A percentile compares a stretch with the other conserved stretches of the same genome.
phyloP scores from a whole-genome alignment of 1,284 basidiomycete genomes.

The Waitea zeae region DNA sequence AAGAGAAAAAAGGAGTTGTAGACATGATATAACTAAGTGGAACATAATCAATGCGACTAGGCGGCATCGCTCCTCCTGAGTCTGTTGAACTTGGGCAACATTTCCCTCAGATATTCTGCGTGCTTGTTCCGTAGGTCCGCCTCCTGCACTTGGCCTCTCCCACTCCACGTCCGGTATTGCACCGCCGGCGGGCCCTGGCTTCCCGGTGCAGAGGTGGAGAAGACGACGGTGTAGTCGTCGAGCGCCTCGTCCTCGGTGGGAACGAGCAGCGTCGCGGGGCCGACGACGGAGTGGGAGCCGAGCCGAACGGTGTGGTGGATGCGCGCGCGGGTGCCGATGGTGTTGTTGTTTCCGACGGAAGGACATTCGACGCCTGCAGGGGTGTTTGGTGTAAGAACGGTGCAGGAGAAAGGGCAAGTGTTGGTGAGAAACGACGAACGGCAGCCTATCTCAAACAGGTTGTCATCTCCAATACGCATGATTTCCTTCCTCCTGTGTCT shows the following conservation, averaged over 20 bases:
- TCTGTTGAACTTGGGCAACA: conserved; percentile 78
- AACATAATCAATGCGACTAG: no score
- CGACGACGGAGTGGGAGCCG: conserved; percentile 66
- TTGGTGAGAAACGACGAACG: conserved; percentile 31
- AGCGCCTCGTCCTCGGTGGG: conserved; percentile 62
- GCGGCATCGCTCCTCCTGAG: conserved; percentile 37
- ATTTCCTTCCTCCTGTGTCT: conserved; percentile 47
- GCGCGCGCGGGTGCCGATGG: conserved; percentile 63
- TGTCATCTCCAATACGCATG: conserved; percentile 87
- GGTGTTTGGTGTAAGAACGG: conserved; percentile 3
- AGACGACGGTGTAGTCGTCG: conserved; percentile 76
- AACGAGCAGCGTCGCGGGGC: conserved; percentile 59
- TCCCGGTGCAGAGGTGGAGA: no score
- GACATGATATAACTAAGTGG: no score
- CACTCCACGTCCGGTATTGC: conserved; percentile 69
- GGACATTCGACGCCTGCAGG: conserved; percentile 67
- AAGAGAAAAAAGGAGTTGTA: no score
- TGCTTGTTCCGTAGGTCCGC: conserved; percentile 75
- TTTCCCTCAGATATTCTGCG: conserved; percentile 78
- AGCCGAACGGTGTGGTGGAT: conserved; percentile 69
- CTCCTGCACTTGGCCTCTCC: conserved; percentile 71
- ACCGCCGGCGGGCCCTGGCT: no score
- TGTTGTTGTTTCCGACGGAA: conserved; percentile 71
- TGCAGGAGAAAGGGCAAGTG: conserved; percentile 2
- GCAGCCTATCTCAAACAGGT: conserved; percentile 86